These are phyloP conservation scores for Helicocarpus griseus DNA, from an alignment of 2,329 filamentous ascomycete genomes.

Conservation along the genomic window DNA sequence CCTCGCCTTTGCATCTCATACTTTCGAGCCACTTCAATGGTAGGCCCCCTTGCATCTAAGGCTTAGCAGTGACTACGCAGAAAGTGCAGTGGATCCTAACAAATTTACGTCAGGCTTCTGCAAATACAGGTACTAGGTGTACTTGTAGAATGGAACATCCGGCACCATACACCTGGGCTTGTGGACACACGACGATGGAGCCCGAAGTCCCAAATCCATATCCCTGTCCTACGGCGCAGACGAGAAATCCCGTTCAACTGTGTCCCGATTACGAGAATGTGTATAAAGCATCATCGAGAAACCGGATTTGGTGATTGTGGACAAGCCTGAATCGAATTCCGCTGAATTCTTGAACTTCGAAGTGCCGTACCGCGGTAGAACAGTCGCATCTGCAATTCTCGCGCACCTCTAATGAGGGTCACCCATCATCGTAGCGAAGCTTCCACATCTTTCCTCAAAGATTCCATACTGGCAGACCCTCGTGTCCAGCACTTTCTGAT, in stretches of 20 bases:
- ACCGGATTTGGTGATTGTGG: background rate
- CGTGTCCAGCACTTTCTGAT: conserved; percentile 8
- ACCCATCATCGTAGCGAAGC: background rate
- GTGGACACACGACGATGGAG: conserved; percentile 3
- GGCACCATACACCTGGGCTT: background rate
- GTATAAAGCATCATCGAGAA: background rate
- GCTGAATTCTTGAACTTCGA: background rate
- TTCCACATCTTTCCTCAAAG: conserved; percentile 7
- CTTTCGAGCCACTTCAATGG: no score
- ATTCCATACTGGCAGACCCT: conserved; percentile 8
- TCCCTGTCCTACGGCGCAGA: background rate
- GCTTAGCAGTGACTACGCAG: background rate
- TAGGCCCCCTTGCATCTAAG: no score
- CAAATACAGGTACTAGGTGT: background rate
- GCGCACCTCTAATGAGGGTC: background rate
- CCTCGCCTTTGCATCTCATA: no score
- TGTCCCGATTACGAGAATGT: background rate
- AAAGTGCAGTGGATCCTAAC: background rate
- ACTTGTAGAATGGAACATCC: background rate
- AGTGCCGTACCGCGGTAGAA: background rate
- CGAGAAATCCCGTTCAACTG: conserved; percentile 1
- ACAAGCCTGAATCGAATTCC: background rate
- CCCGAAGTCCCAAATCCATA: background rate
- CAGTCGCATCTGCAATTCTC: background rate
- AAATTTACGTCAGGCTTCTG: background rate